phyloP scores from a whole-genome alignment of 805 yeast genomes.

The Kuraishia ogatae region DNA sequence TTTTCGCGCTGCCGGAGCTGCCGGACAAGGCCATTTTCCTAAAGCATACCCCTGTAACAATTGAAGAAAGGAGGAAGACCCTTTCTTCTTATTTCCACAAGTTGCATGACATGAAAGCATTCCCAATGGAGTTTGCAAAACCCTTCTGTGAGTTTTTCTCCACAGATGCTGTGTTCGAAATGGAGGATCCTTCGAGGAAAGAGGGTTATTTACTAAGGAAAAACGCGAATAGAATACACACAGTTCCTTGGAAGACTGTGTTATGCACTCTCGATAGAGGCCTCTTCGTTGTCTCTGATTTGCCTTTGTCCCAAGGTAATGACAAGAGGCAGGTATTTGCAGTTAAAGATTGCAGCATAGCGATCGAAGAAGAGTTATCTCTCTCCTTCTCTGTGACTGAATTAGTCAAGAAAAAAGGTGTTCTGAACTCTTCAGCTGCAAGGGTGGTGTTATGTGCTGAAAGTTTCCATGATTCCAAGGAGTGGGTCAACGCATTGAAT shows the following conservation, averaged over 20 bases:
- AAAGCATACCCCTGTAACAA: constrained; percentile 52
- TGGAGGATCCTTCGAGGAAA: constrained; percentile 7
- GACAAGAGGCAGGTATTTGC: constrained; percentile 16
- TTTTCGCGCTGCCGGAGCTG: constrained; percentile 48
- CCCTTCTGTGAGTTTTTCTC: constrained; percentile 59
- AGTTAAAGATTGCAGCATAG: constrained; percentile 12
- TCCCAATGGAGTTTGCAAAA: constrained; percentile 43
- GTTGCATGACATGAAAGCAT: constrained; percentile 46
- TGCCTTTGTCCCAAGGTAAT: constrained; percentile 17
- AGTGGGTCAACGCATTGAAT: constrained; percentile 13
- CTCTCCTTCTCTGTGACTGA: constrained; percentile 18
- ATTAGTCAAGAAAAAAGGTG: constrained; percentile 20
- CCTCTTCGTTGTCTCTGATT: background rate
- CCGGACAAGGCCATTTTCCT: constrained; percentile 58
- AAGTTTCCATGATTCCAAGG: constrained; percentile 49
- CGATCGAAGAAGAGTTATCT: constrained; percentile 13
- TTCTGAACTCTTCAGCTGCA: constrained; percentile 20
- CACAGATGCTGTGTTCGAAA: constrained; percentile 40
- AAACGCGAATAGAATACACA: constrained; percentile 4
- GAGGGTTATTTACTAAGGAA: constrained; percentile 8
- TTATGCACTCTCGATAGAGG: constrained; percentile 4
- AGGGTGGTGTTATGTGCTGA: constrained; percentile 61
- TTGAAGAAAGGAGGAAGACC: constrained; percentile 48
- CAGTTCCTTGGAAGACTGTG: constrained; percentile 6
- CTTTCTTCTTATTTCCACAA: constrained; percentile 54